A percentile compares a stretch with the other conserved stretches of the same genome.
Evolutionary conservation across 345 rosid genomes (phyloP).

Genomic region (Salix purpurea): DNA sequence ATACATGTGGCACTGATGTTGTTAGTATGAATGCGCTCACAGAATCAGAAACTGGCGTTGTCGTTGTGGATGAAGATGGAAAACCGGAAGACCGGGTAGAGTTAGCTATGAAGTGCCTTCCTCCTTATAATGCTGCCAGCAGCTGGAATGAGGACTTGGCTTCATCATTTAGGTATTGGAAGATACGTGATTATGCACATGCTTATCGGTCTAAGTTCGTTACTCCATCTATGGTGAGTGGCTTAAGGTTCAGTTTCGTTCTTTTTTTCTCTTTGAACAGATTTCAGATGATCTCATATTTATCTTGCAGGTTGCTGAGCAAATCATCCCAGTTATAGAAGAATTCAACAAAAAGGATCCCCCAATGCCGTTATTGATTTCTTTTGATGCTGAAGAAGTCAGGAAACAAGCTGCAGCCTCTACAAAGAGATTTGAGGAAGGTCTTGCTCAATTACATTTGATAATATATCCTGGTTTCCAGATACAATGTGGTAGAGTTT

Average conservation of each 20-base stretch:
- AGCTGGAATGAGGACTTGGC: conserved; percentile 29
- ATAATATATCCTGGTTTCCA: not conserved
- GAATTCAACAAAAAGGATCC: conserved; percentile 54
- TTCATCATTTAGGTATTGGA: conserved; percentile 66
- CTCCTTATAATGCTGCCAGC: conserved; percentile 50
- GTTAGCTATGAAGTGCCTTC: conserved; percentile 67
- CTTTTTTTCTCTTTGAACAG: not conserved
- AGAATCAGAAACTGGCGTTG: conserved; percentile 57
- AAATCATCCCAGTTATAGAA: conserved; percentile 47
- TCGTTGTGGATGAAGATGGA: conserved; percentile 48
- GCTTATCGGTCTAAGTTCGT: conserved; percentile 70
- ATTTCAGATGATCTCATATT: conserved; percentile 4
- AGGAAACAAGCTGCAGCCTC: conserved; percentile 81
- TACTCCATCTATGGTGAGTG: conserved; percentile 60
- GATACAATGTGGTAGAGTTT: too few species aligned
- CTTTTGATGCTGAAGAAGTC: conserved; percentile 54
- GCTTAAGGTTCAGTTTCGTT: not conserved
- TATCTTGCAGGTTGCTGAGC: conserved; percentile 58
- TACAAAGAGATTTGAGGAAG: conserved; percentile 73
- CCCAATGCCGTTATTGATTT: conserved; percentile 57
- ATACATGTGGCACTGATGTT: not conserved
- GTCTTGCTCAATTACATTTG: conserved; percentile 24
- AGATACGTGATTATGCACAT: conserved; percentile 80
- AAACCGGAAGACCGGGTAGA: conserved; percentile 64
- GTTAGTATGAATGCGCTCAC: conserved; percentile 18